Evolutionary conservation across 139 green algal species (phyloP), one percentile per base, ranked within the genome.

Genomic region (Gonium pectorale): DNA sequence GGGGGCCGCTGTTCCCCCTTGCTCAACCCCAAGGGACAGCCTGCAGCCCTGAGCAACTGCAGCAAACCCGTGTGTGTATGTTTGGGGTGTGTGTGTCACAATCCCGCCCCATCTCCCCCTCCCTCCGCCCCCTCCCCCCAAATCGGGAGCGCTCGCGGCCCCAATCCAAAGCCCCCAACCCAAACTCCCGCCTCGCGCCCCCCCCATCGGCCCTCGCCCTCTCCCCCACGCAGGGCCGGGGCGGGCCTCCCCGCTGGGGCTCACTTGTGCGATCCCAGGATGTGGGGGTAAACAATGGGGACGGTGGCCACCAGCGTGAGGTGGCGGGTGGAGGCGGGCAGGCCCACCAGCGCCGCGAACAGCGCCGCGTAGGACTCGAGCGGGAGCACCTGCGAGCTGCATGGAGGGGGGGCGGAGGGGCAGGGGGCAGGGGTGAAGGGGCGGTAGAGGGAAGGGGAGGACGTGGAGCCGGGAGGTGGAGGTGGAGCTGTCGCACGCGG

Each of bases 241-340:
- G n/a, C 59, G 3, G 9, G 15, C 59, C 59, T n/a, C 59, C 29
- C 29, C 27, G 6, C 59, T 19, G 29, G 29, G 13, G 15, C 71
- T 33, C 72, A 70, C 77, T n/a, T 73, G 79, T 83, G 78, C 64
- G 49, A 63, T 31, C 83, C 70, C 19, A 70, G 2, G n/a, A 92
- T 66, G 62, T 92, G 78, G 9, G 89, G 86, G 56, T 91, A 92
- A 46, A 91, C 79, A 9, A 92, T 33, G 19, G 89, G 89, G 1
- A 92, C 86, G 6, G 89, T 90, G 26, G 81, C 83, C 26, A 89
- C 70, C 68, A 92, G 59, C 0, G 87, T 70, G 9, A 92, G 49
- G 64, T 92, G 89, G 6, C 63, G 43, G 26, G 85, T 62, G 40
- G 46, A 85, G 38, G n/a, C 17, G 27, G 86, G 89, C 62, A 89